Evolutionary conservation across 1,139 yeast genomes (phyloP).

Genomic region (Taphrina deformans): DNA sequence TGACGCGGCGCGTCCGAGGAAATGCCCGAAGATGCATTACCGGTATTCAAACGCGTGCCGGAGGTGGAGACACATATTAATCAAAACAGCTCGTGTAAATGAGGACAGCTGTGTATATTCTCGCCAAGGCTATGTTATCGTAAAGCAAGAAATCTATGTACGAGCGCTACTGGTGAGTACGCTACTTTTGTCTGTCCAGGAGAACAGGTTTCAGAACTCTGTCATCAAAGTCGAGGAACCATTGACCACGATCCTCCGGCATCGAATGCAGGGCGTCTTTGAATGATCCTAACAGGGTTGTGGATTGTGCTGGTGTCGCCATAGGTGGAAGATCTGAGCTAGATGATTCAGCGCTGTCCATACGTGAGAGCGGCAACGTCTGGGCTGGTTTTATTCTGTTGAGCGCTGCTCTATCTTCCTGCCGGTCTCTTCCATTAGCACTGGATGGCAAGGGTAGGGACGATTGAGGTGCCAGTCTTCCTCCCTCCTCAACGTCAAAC

Average conservation of each 20-base stretch:
- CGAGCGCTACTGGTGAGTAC: neutral
- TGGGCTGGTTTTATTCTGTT: conserved; percentile 1
- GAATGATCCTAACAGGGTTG: conserved; percentile 3
- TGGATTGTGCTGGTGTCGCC: conserved; percentile 34
- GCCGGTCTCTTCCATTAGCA: conserved; percentile 5
- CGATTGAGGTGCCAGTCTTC: conserved; percentile 13
- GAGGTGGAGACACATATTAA: neutral
- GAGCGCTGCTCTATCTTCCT: conserved; percentile 20
- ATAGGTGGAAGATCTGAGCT: conserved; percentile 36
- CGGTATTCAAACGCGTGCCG: conserved; percentile 3
- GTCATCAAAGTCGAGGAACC: conserved; percentile 94
- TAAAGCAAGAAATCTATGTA: neutral
- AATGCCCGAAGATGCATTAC: neutral
- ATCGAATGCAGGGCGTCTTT: conserved; percentile 37
- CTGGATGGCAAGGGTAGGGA: conserved; percentile 11
- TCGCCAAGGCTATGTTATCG: neutral
- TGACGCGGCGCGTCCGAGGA: neutral
- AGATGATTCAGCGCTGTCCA: conserved; percentile 29
- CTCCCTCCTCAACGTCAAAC: conserved; percentile 79
- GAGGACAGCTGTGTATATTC: neutral
- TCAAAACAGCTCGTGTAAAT: neutral
- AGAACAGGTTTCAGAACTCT: conserved; percentile 94
- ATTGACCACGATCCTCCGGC: conserved; percentile 43
- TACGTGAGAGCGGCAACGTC: conserved; percentile 19
- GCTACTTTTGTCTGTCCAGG: conserved; percentile 53